phyloP scores from a whole-genome alignment of 805 yeast species.

The Maudiozyma serrabonitensis region DNA sequence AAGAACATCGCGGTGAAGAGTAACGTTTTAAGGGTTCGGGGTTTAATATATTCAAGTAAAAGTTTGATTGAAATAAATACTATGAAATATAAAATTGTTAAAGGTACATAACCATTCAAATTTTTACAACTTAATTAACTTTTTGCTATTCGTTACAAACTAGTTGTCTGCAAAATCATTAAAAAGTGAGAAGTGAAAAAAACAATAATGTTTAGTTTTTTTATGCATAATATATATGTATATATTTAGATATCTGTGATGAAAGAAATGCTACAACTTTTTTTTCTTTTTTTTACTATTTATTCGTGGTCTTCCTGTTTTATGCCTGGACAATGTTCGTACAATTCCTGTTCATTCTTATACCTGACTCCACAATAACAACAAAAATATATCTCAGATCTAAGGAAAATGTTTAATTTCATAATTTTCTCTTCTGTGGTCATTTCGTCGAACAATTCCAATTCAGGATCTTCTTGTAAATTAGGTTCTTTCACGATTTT shows the following conservation, averaged over 20 bases:
- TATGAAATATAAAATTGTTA: no score
- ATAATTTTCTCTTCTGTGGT: conserved; percentile 23
- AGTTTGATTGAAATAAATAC: no score
- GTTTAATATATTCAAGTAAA: no score
- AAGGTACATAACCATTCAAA: no score
- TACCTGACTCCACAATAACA: conserved; percentile 41
- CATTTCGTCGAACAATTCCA: conserved; percentile 23
- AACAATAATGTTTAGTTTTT: no score
- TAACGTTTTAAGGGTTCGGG: no score
- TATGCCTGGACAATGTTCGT: conserved; percentile 40
- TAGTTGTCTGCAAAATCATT: no score
- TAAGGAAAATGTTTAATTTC: conserved; percentile 31
- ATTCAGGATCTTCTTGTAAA: conserved; percentile 24
- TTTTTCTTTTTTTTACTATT: background rate
- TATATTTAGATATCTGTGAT: background rate
- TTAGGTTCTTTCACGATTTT: background rate
- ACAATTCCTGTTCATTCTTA: conserved; percentile 31
- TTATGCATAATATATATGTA: no score
- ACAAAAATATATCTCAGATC: conserved; percentile 37
- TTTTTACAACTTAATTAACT: no score
- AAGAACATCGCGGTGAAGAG: no score
- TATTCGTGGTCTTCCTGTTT: conserved; percentile 35
- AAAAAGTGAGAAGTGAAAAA: no score
- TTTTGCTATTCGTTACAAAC: no score
- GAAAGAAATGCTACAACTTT: background rate